Percentiles rank a stretch among this genome's conserved stretches.
phyloP scores from a whole-genome alignment of 1,284 basidiomycete genomes.

The Pisolithus thermaeus region DNA sequence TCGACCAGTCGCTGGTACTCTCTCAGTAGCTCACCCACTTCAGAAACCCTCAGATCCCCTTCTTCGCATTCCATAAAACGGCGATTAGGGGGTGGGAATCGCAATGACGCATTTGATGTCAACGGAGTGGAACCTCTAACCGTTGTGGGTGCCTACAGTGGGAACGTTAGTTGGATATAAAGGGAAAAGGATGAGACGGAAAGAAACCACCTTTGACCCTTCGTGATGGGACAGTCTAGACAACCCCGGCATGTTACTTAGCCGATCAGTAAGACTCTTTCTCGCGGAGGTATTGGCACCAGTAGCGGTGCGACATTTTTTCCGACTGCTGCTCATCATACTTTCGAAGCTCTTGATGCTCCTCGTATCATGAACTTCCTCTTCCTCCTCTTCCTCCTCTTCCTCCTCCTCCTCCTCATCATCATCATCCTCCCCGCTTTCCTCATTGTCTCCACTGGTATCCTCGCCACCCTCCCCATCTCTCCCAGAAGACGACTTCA shows the following conservation, averaged over 20 bases:
- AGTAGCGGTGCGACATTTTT: neutral
- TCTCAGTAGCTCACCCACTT: slow-evolving; percentile 65
- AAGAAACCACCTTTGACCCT: slow-evolving; percentile 27
- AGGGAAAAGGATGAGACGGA: too few relatives aligned
- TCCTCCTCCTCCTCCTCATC: slow-evolving; percentile 28
- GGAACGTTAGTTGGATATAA: too few relatives aligned
- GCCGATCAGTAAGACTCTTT: slow-evolving; percentile 68
- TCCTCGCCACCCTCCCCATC: slow-evolving; percentile 23
- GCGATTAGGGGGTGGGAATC: slow-evolving; percentile 50
- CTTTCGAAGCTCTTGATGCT: slow-evolving; percentile 80
- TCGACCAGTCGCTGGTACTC: slow-evolving; percentile 71
- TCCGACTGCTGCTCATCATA: slow-evolving; percentile 56
- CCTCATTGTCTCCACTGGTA: slow-evolving; percentile 30
- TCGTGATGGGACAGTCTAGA: slow-evolving; percentile 36
- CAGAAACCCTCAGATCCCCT: slow-evolving; percentile 69
- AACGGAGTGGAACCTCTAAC: too few relatives aligned
- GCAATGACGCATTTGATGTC: slow-evolving; percentile 2
- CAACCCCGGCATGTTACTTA: slow-evolving; percentile 63
- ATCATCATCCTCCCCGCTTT: slow-evolving; percentile 32
- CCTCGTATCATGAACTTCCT: slow-evolving; percentile 44
- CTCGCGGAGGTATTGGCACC: slow-evolving; percentile 1
- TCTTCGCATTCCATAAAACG: slow-evolving; percentile 64
- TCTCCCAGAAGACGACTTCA: slow-evolving; percentile 33
- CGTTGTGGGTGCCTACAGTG: too few relatives aligned
- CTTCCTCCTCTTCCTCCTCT: slow-evolving; percentile 29